Evolutionary conservation across 2,329 filamentous ascomycete genomes (phyloP), one percentile per base, ranked within the genome.

Genomic region (Magnaporthiopsis rhizophila): DNA sequence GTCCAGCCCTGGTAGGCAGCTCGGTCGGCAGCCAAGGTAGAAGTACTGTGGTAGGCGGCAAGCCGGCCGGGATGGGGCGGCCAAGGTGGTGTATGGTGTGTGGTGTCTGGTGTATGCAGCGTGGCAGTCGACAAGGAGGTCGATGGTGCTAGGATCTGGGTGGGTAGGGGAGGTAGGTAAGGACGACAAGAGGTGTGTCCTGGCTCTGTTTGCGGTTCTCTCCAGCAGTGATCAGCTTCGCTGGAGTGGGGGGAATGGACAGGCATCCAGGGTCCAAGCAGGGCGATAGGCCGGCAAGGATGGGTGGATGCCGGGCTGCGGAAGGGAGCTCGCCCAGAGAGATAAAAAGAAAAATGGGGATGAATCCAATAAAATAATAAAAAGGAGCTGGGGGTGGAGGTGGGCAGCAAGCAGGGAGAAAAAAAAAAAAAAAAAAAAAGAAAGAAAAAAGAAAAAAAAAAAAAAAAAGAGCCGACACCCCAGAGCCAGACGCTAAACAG

Each of bases 81-180:
- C 28, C 36, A 36, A 34, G 26, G 30, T 59, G 57, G n/a, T 60
- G 58, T 53, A n/a, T 53, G 38, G 15, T 21, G 34, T 36, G 9
- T 59, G 57, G n/a, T 60, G 34, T 36, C 6, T 59, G 57, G n/a
- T 60, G 58, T 53, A 53, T n/a, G 45, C 45, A 53, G 45, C 45
- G 45, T 53, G 45, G 45, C 45, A 53, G 45, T 11, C 45, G 45
- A 53, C 45, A 53, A 53, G 45, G 45, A 53, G 45, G 45, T 53
- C 45, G 45, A 50, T 21, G 21, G 38, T 6, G 21, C 38, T 21
- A 50, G 38, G 38, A 50, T 50, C 38, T 21, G 18, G 38, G 38
- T 50, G 18, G 38, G 45, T 9, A 53, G n/a, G 45, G 45, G 18
- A 53, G 18, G 45, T 9, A 53, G 45, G 45, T 4, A n/a, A 53